A percentile compares a stretch with the other conserved stretches of the same genome.
phyloP scores from a whole-genome alignment of 75 land plant genomes.

The Pinus taeda region DNA sequence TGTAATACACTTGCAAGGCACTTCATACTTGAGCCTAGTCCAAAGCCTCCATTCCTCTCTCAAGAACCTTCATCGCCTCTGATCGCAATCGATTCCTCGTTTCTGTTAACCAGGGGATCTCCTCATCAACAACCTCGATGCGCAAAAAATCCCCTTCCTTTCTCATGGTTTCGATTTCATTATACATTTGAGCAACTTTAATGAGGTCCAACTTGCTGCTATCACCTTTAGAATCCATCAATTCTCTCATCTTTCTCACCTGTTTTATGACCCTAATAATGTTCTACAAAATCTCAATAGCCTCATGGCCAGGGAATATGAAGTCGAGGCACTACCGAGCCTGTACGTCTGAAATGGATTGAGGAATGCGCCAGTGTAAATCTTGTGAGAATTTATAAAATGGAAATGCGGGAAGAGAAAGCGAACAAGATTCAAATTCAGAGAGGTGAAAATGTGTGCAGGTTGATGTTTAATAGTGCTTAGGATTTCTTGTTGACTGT shows the following conservation, averaged over 20 bases:
- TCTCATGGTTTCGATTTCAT: constrained; percentile 62
- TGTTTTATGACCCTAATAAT: constrained; percentile 58
- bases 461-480: no score
- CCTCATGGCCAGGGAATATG: no score
- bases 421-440: no score
- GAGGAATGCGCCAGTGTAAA: no score
- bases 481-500: no score
- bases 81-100: constrained; percentile 47
- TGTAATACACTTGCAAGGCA: constrained; percentile 87
- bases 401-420: no score
- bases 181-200: constrained; percentile 76
- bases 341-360: constrained; percentile 8
- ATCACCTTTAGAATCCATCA: constrained; percentile 19
- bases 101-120: constrained; percentile 62
- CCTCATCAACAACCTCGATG: constrained; percentile 69
- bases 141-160: constrained; percentile 61
- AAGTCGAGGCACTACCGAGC: background rate
- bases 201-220: constrained; percentile 52
- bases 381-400: no score
- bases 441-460: no score
- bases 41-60: constrained; percentile 79
- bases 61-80: constrained; percentile 77
- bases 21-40: constrained; percentile 90
- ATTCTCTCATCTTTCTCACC: constrained; percentile 50
- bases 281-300: constrained; percentile 47